phyloP scores from a whole-genome alignment of 495 filamentous ascomycete species.

The Aspergillus baeticus region DNA sequence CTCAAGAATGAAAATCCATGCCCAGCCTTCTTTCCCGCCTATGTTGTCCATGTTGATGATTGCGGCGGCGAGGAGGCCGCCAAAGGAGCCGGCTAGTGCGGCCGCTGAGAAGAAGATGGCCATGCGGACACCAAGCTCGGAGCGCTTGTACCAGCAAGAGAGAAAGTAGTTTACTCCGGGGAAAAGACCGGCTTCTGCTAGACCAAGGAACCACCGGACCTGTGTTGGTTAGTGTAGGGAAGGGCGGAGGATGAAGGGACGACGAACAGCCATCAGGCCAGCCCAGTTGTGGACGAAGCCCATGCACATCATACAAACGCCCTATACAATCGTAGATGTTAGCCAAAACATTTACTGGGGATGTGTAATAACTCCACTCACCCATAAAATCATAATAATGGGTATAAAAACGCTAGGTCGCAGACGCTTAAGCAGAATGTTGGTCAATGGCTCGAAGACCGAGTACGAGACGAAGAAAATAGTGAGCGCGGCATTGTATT shows the following conservation, averaged over 20 bases:
- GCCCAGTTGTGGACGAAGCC: constrained; percentile 76
- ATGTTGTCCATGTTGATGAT: constrained; percentile 64
- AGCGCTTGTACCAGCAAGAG: constrained; percentile 82
- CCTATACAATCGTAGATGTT: constrained; percentile 44
- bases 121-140: constrained; percentile 72
- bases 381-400: constrained; percentile 58
- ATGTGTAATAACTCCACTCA: constrained; percentile 10
- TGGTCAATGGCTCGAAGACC: constrained; percentile 82
- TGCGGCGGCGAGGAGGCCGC: constrained; percentile 62
- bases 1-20: constrained; percentile 72
- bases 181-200: constrained; percentile 82
- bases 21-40: constrained; percentile 61
- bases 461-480: constrained; percentile 95
- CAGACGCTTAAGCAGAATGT: constrained; percentile 77
- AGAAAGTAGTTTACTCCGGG: constrained; percentile 88
- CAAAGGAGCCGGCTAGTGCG: constrained; percentile 64
- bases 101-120: constrained; percentile 80
- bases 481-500: constrained; percentile 77
- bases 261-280: constrained; percentile 67
- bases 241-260: not conserved
- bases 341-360: not conserved
- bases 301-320: constrained; percentile 80
- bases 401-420: constrained; percentile 71
- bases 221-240: not conserved
- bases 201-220: constrained; percentile 78